Percentiles rank a stretch among this genome's conserved stretches.
Conservation (phyloP, 768 basidiomycete genomes). For the Lactarius psammicola region DNA sequence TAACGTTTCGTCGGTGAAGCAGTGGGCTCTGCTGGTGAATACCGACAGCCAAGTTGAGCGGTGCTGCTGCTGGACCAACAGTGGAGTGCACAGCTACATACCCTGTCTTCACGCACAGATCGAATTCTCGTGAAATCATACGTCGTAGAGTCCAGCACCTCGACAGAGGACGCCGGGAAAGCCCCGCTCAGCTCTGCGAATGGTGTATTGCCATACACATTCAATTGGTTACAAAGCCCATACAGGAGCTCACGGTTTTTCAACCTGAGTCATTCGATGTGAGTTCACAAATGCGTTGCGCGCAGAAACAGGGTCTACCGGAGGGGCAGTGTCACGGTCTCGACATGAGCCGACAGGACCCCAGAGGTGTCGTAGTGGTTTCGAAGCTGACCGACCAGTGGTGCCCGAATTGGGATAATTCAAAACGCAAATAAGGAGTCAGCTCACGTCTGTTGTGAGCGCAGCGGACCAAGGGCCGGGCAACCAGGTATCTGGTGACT, state of each 20-base stretch:
- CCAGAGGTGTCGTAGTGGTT: constrained; percentile 37
- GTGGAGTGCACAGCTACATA: constrained; percentile 12
- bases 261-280: constrained; percentile 34
- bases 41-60: constrained; percentile 4
- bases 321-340: constrained; percentile 39
- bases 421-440: background rate
- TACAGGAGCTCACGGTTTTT: constrained; percentile 41
- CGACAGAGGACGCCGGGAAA: constrained; percentile 42
- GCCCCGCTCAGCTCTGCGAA: constrained; percentile 58
- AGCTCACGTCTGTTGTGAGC: constrained; percentile 33
- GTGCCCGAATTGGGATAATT: background rate
- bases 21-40: constrained; percentile 20
- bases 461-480: constrained; percentile 33
- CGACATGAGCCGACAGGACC: constrained; percentile 39
- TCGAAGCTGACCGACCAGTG: constrained; percentile 26
- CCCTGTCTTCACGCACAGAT: background rate
- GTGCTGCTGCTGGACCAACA: background rate
- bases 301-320: constrained; percentile 28
- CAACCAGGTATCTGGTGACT: constrained; percentile 34
- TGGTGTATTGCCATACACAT: constrained; percentile 51
- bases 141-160: constrained; percentile 34
- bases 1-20: constrained; percentile 52
- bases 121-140: constrained; percentile 44
- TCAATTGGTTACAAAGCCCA: constrained; percentile 47
- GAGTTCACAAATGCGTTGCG: background rate